A percentile compares a stretch with the other conserved stretches of the same genome.
Conservation (phyloP, 805 yeast species). For the Teunomyces cretensis region DNA sequence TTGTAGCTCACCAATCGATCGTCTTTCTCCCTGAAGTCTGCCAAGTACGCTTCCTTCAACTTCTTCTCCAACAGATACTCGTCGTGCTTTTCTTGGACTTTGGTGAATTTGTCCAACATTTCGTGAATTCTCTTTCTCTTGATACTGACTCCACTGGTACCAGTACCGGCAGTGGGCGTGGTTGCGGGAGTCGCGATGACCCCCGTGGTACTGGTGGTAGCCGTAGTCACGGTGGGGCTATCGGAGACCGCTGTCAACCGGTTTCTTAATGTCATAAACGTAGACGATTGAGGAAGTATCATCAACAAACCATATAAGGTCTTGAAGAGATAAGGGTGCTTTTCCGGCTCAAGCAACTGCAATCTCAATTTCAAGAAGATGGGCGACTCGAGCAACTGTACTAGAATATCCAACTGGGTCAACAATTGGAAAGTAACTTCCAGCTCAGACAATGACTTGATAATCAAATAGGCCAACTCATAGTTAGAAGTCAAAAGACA, state of each 20-base stretch:
- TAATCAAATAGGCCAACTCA: conserved; percentile 79
- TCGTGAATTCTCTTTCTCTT: conserved; percentile 40
- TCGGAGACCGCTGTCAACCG: conserved; percentile 63
- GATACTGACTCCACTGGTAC: conserved; percentile 21
- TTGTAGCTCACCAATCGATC: conserved; percentile 11
- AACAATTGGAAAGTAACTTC: conserved; percentile 78
- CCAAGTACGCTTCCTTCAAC: conserved; percentile 6
- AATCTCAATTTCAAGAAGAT: conserved; percentile 83
- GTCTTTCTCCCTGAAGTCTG: conserved; percentile 1
- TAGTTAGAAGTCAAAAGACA: conserved; percentile 86
- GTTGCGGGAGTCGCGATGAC: conserved; percentile 16
- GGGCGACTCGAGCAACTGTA: conserved; percentile 89
- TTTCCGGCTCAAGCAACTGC: conserved; percentile 85
- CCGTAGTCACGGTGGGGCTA: conserved; percentile 16
- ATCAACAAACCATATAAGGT: conserved; percentile 89
- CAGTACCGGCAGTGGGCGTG: conserved; percentile 17
- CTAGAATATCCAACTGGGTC: conserved; percentile 84
- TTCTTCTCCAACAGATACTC: conserved; percentile 11
- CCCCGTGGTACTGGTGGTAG: conserved; percentile 9
- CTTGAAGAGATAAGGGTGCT: conserved; percentile 76
- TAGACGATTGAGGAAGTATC: conserved; percentile 92
- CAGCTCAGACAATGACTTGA: conserved; percentile 75
- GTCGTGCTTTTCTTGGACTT: conserved; percentile 37
- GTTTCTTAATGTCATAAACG: conserved; percentile 78
- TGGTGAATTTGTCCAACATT: conserved; percentile 40